Evolutionary conservation across 2,329 filamentous ascomycete species (phyloP), one percentile per base, ranked within the genome.

Genomic region (Didymellaceae sp.): DNA sequence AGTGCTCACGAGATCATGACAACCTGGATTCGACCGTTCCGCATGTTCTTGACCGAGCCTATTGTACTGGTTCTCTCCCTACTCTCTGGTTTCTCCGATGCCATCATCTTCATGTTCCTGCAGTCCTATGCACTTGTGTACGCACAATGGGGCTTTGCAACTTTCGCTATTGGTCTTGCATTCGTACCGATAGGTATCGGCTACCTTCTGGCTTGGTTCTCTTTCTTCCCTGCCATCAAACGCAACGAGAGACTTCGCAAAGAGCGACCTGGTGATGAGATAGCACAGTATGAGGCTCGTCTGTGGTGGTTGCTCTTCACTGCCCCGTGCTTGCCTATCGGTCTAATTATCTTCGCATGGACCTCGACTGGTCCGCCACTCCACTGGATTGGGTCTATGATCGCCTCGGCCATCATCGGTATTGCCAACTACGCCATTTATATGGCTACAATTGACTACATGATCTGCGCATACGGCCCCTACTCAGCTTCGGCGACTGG

Each of bases 391-490:
- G 86, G 80, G 0, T 83, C 85, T 9, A 82, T 87, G 75, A 74
- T 90, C 44, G 89, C 86, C 54, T 79, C 80, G 2, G 80, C 80
- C 13, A 77, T 90, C 37, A 86, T 91, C 41, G 88, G 88, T 25
- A 86, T 91, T 45, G 88, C 88, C 45, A 91, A 70, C 42, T 89
- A 88, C 51, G 75, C 81, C 33, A 89, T 90, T 52, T 90, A 90
- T 74, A 89, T 90, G 86, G 86, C 87, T 0, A 90, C 87, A 0
- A 88, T 90, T 58, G 87, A 91, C 71, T 91, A 91, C 75, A 90
- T 90, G 85, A 83, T 90, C 26, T 86, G 85, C 50, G 85, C 87
- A 0, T 88, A 90, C 62, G 88, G 88, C 0, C 85, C 85, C 0
- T 91, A 90, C 69, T 85, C 86, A 2, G 88, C 88, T 1, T 90